These are phyloP conservation scores for Kitagawia praeruptora DNA, from an alignment of 129 eudicot genomes.

Conservation along the genomic window DNA sequence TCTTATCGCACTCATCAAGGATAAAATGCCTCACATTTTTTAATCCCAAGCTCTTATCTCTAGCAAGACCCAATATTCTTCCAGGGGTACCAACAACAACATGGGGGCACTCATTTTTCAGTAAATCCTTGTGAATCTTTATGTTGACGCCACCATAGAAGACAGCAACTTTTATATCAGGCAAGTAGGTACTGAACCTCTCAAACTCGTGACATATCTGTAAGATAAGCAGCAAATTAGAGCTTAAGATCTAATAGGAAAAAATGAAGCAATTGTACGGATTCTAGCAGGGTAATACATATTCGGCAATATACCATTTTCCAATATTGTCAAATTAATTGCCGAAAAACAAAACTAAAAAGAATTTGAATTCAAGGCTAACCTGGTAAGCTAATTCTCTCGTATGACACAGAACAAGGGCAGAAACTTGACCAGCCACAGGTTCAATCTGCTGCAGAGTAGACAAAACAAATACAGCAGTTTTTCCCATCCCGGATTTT, in stretches of 20 bases:
- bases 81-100: slow-evolving; percentile 98
- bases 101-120: slow-evolving; percentile 94
- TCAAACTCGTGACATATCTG: slow-evolving; percentile 94
- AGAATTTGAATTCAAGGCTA: background rate
- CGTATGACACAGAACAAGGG: slow-evolving; percentile 59
- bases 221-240: background rate
- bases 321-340: background rate
- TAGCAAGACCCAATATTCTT: slow-evolving; percentile 66
- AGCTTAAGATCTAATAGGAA: background rate
- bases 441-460: slow-evolving; percentile 60
- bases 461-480: slow-evolving; percentile 64
- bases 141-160: slow-evolving; percentile 94
- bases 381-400: slow-evolving; percentile 88
- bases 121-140: slow-evolving; percentile 68
- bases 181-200: slow-evolving; percentile 75
- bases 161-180: slow-evolving; percentile 81
- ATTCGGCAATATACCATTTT: background rate
- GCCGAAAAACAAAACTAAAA: background rate
- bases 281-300: background rate
- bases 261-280: background rate
- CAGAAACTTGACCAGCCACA: slow-evolving; percentile 61
- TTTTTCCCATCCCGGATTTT: slow-evolving; percentile 67
- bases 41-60: slow-evolving; percentile 72
- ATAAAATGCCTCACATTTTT: slow-evolving; percentile 90
- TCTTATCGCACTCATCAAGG: slow-evolving; percentile 94